Percentiles rank a stretch among this genome's conserved stretches.
These are phyloP conservation scores for Sugiyamaella marilandica DNA, from an alignment of 805 yeast genomes.

Conservation along the genomic window DNA sequence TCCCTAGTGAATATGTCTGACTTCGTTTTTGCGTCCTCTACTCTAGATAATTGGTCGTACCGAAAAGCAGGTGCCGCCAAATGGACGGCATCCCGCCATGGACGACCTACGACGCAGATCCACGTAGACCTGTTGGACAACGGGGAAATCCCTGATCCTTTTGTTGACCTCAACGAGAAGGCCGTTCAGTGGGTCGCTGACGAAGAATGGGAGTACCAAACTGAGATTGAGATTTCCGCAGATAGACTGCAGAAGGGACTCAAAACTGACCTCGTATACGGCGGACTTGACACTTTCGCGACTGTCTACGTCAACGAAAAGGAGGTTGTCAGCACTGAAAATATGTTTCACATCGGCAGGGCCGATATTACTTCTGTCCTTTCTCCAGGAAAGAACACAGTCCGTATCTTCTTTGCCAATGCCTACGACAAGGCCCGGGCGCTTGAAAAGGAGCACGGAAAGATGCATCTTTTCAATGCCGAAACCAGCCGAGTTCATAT, in stretches of 20 bases:
- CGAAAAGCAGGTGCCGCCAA: conserved; percentile 15
- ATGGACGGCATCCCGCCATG: conserved; percentile 19
- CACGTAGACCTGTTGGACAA: conserved; percentile 40
- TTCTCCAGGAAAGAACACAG: conserved; percentile 27
- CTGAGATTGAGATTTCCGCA: conserved; percentile 20
- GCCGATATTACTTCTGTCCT: conserved; percentile 29
- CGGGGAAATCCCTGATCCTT: conserved; percentile 43
- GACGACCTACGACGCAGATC: conserved; percentile 32
- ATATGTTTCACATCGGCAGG: conserved; percentile 40
- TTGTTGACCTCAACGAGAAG: conserved; percentile 40
- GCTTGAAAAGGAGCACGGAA: conserved; percentile 33
- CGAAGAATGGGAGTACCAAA: conserved; percentile 45
- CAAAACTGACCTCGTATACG: conserved; percentile 34
- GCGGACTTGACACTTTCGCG: conserved; percentile 44
- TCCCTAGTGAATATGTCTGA: background rate
- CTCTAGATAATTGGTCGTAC: conserved; percentile 18
- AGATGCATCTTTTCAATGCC: conserved; percentile 38
- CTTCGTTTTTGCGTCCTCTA: background rate
- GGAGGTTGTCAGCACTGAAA: conserved; percentile 36
- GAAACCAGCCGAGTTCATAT: conserved; percentile 42
- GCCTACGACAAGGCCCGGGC: conserved; percentile 35
- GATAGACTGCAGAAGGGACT: background rate
- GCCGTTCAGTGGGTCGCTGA: conserved; percentile 49
- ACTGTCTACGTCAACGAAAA: conserved; percentile 39
- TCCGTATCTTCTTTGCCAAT: conserved; percentile 38